Conservation (phyloP, 208 protist species). For the Leishmania braziliensis region DNA sequence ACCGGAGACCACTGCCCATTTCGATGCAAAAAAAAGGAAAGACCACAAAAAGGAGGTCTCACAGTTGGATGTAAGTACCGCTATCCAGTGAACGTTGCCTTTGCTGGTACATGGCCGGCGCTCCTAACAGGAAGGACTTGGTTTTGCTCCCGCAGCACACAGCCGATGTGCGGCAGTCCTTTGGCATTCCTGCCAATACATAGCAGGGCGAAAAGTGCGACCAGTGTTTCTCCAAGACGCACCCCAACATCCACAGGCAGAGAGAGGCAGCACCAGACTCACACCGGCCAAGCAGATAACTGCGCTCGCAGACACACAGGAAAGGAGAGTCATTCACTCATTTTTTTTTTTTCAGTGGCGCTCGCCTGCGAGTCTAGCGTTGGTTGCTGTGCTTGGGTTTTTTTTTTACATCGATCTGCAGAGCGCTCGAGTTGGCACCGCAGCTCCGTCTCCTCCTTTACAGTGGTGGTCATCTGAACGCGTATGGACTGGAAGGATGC, state of each 20-base stretch:
- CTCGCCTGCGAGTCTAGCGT: background rate
- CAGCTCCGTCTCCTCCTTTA: constrained; percentile 1
- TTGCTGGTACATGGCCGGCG: background rate
- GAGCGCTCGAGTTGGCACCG: constrained; percentile 2
- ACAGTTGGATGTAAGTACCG: background rate
- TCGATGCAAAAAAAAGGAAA: background rate
- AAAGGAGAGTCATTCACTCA: background rate
- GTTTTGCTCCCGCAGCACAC: background rate
- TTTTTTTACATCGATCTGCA: constrained; percentile 8
- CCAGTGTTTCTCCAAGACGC: background rate
- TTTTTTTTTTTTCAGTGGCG: background rate
- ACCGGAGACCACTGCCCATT: background rate
- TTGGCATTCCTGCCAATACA: background rate
- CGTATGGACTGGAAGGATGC: background rate
- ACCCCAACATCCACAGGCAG: background rate
- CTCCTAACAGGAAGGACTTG: background rate
- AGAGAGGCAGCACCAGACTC: background rate
- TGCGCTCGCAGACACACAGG: background rate
- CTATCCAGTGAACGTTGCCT: background rate
- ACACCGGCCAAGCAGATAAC: background rate
- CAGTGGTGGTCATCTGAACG: background rate
- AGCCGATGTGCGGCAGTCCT: background rate
- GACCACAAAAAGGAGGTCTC: background rate
- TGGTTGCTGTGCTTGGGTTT: background rate
- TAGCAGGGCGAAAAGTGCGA: background rate